Conservation (phyloP, 1,284 basidiomycete species). For the Microbotryum intermedium region DNA sequence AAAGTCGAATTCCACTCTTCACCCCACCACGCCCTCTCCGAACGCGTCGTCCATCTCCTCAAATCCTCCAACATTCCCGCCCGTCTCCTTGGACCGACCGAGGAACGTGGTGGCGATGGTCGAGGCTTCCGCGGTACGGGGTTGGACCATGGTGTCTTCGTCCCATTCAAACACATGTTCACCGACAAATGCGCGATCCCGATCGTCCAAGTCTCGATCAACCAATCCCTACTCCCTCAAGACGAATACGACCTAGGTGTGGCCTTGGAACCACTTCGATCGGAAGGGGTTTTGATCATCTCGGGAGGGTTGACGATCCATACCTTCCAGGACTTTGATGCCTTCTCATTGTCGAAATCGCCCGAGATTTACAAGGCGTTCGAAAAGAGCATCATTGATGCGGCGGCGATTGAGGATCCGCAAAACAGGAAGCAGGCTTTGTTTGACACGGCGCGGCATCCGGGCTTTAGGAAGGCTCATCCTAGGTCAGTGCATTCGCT, state of each 20-base stretch:
- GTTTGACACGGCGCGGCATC: constrained; percentile 49
- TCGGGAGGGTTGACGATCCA: constrained; percentile 59
- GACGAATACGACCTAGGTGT: constrained; percentile 58
- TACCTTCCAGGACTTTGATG: constrained; percentile 51
- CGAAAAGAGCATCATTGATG: constrained; percentile 52
- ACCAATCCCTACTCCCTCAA: constrained; percentile 52
- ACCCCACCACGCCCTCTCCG: constrained; percentile 51
- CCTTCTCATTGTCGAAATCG: constrained; percentile 48
- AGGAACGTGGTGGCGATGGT: constrained; percentile 58
- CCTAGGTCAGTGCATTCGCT: constrained; percentile 39
- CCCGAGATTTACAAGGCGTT: constrained; percentile 47
- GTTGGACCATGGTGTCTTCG: constrained; percentile 46
- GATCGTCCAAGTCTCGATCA: constrained; percentile 48
- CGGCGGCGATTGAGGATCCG: constrained; percentile 46
- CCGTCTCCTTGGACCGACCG: constrained; percentile 47
- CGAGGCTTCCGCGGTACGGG: constrained; percentile 55
- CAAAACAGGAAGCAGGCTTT: constrained; percentile 45
- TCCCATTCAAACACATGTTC: constrained; percentile 69
- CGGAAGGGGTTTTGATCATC: constrained; percentile 57
- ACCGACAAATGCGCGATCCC: constrained; percentile 44
- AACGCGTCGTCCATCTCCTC: constrained; percentile 54
- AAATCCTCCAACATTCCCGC: constrained; percentile 54
- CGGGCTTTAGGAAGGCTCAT: constrained; percentile 55
- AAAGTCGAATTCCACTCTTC: constrained; percentile 56
- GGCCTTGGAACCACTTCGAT: constrained; percentile 54